phyloP scores from a whole-genome alignment of 2,329 filamentous ascomycete species.

The Fusarium metavorans region DNA sequence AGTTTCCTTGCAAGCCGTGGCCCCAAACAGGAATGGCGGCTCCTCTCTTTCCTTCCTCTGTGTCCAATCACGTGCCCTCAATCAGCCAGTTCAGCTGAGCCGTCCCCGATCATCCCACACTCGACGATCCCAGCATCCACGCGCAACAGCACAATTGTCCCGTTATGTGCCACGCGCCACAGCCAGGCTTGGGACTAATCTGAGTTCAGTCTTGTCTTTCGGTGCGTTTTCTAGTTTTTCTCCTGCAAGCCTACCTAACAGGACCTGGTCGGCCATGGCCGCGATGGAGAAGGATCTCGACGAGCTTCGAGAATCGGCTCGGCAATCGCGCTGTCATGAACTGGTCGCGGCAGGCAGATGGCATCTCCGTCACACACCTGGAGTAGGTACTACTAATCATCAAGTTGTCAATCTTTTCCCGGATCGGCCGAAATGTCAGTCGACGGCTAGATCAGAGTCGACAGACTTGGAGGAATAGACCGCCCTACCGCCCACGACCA shows the following conservation, averaged over 20 bases:
- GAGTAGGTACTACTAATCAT: background rate
- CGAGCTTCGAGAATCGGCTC: constrained; percentile 21
- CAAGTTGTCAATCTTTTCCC: background rate
- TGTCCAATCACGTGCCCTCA: constrained; percentile 35
- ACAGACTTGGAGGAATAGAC: constrained; percentile 1
- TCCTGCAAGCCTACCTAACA: background rate
- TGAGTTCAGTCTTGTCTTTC: constrained; percentile 6
- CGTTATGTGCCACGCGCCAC: constrained; percentile 13
- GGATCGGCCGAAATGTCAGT: constrained; percentile 4
- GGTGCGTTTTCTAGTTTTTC: constrained; percentile 5
- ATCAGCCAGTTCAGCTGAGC: constrained; percentile 38
- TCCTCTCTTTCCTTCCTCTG: constrained; percentile 9
- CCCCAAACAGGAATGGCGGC: constrained; percentile 29
- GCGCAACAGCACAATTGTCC: constrained; percentile 10
- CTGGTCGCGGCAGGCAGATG: constrained; percentile 2
- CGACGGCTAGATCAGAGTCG: constrained; percentile 3
- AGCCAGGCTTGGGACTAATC: background rate
- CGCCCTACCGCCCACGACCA: background rate
- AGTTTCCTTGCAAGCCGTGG: constrained; percentile 33
- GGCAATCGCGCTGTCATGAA: background rate
- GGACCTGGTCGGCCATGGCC: background rate
- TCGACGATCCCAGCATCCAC: constrained; percentile 27
- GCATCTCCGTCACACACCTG: background rate
- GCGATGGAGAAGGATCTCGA: constrained; percentile 4
- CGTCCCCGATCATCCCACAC: constrained; percentile 33